Evolutionary conservation across 768 basidiomycete genomes (phyloP).

Genomic region (Panaeolus papilionaceus): DNA sequence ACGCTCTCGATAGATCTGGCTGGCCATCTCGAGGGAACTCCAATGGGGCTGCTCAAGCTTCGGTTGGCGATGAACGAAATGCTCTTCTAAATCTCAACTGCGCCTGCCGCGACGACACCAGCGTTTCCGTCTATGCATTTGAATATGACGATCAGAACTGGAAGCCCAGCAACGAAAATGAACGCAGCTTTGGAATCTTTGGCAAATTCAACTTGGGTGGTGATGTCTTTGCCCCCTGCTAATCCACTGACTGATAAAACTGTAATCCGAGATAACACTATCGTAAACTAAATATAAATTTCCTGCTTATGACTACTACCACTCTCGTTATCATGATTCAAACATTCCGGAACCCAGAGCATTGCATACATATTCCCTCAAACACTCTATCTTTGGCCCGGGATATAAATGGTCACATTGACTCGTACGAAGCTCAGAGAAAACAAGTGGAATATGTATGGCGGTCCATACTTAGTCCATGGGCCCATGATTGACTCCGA

Average conservation of each 20-base stretch:
- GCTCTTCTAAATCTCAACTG: conserved; percentile 45
- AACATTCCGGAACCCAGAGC: no score
- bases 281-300: no score
- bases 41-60: conserved; percentile 36
- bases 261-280: neutral
- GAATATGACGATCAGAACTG: conserved; percentile 46
- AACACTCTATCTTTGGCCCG: no score
- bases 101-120: conserved; percentile 35
- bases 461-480: no score
- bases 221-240: conserved; percentile 12
- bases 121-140: conserved; percentile 42
- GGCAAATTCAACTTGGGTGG: conserved; percentile 32
- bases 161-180: conserved; percentile 41
- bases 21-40: conserved; percentile 45
- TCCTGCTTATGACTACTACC: no score
- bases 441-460: no score
- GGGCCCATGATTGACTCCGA: neutral
- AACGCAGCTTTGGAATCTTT: conserved; percentile 45
- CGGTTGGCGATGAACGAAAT: conserved; percentile 35
- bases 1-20: conserved; percentile 33
- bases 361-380: no score
- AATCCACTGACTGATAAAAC: neutral
- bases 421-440: no score
- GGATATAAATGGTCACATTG: no score
- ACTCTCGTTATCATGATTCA: no score